Evolutionary conservation across 148 eudicot species (phyloP), one percentile per base, ranked within the genome.

Genomic region (Linanthus parryae): DNA sequence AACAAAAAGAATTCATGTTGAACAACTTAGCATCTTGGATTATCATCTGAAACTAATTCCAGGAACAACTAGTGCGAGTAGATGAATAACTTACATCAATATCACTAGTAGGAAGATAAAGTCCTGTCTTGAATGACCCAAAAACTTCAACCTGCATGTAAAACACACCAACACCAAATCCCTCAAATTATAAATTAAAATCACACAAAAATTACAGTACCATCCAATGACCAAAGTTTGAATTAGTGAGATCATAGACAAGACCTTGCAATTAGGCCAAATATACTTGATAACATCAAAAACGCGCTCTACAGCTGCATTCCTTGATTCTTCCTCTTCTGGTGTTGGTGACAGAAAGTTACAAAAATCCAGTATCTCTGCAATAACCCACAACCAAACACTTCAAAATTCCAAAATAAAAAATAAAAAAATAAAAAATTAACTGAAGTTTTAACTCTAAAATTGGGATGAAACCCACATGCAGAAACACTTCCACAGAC

Each of bases 321-420:
- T 69, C 15, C 98, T 79, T 25, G 85, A 66, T 36, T 61, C 73
- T 69, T 73, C 74, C 78, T 92, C 98, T 67, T 81, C 94, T 3
- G 72, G 71, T 9, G 98, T 92, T 52, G 98, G 98, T 10, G 98
- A 87, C 7, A 92, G 79, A 68, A 92, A 92, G 13, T 84, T 85
- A 59, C 98, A 92, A 56, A 92, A 92, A 67, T 92, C 98, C 70
- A 92, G 60, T 44, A 92, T 92, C 80, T 87, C 98, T 92, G 78
- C 24, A 48, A 47, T n/a, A 52, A 17, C 29, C 39, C 30, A 63
- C 2, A n/a, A n/a, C n/a, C n/a, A n/a, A n/a, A n/a, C n/a, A n/a
- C n/a, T n/a, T n/a, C n/a, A 18, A 49, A 31, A 19, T 31, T 20
- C 9, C 11, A 1, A 2, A 16, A 25, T 3, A 13, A 13, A 4